A percentile compares a stretch with the other conserved stretches of the same genome.
phyloP scores from a whole-genome alignment of 75 land plant genomes.

The Cupressus sempervirens region DNA sequence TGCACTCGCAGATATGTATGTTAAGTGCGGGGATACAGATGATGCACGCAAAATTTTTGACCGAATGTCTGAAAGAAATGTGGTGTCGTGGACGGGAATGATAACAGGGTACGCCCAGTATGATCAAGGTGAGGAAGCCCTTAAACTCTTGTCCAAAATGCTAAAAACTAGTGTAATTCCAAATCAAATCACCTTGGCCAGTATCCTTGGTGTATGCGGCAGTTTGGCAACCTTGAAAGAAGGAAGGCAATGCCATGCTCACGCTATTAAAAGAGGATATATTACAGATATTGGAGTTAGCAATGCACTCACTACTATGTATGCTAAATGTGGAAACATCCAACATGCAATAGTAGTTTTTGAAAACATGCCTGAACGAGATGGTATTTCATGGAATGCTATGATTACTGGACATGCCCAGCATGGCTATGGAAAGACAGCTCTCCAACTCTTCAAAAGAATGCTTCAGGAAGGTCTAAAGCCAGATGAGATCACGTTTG shows the following conservation, averaged over 20 bases:
- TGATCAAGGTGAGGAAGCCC: conserved; percentile 11
- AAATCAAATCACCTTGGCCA: conserved; percentile 7
- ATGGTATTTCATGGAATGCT: conserved; percentile 23
- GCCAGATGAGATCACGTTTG: conserved; percentile 7
- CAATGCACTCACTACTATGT: conserved; percentile 11
- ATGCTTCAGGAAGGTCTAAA: conserved; percentile 5
- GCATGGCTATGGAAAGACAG: conserved; percentile 7
- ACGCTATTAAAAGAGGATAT: conserved; percentile 13
- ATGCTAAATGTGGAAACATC: conserved; percentile 23
- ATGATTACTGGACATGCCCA: conserved; percentile 13
- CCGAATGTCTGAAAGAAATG: conserved; percentile 13
- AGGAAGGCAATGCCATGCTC: conserved; percentile 19
- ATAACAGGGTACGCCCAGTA: conserved; percentile 21
- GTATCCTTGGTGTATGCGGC: conserved; percentile 22
- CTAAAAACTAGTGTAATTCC: background rate
- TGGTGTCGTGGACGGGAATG: conserved; percentile 17
- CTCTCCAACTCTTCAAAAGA: conserved; percentile 10
- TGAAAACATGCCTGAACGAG: conserved; percentile 4
- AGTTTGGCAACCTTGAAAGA: conserved; percentile 6
- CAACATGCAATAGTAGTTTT: conserved; percentile 21
- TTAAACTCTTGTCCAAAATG: conserved; percentile 6
- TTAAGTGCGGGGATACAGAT: conserved; percentile 10
- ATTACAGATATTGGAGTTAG: conserved; percentile 14
- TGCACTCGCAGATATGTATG: conserved; percentile 26
- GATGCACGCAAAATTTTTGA: conserved; percentile 19